phyloP scores from a whole-genome alignment of 1,284 basidiomycete species.

The Mycocalia duriaeana region DNA sequence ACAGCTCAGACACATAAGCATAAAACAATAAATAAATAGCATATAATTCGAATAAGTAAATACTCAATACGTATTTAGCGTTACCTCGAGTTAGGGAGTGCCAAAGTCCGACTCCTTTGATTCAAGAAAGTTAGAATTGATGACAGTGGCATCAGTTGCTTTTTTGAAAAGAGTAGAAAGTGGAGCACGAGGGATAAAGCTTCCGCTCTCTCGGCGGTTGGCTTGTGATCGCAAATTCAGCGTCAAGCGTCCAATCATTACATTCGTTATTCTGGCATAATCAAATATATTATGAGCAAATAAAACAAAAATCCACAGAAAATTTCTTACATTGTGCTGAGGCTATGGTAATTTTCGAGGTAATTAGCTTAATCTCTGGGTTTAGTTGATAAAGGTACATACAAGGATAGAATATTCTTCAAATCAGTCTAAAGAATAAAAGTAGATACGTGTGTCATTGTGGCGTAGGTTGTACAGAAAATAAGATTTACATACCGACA shows the following conservation, averaged over 20 bases:
- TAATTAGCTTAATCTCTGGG: not conserved
- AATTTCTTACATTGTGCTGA: not conserved
- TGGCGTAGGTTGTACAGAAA: not conserved
- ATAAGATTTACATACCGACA: not conserved
- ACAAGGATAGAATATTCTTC: conserved; percentile 1
- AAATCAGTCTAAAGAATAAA: not conserved
- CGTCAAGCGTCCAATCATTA: not conserved
- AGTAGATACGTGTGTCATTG: not conserved
- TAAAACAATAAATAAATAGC: too few relatives aligned
- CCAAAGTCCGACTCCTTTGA: too few relatives aligned
- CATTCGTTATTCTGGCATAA: not conserved
- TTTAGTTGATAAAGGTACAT: not conserved
- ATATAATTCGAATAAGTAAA: too few relatives aligned
- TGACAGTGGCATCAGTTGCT: too few relatives aligned
- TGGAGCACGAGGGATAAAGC: too few relatives aligned
- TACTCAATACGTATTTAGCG: too few relatives aligned
- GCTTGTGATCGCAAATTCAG: conserved; percentile 3
- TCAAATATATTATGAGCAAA: not conserved
- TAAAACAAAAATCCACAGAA: not conserved
- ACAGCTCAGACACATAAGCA: too few relatives aligned
- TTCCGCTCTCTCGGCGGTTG: too few relatives aligned
- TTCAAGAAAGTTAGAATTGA: too few relatives aligned
- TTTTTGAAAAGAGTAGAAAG: too few relatives aligned
- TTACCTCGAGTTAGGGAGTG: too few relatives aligned
- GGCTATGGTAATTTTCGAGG: not conserved